Base-by-base conservation (phyloP, 2,329 filamentous ascomycete genomes). In the Ophiostoma sp. region DNA sequence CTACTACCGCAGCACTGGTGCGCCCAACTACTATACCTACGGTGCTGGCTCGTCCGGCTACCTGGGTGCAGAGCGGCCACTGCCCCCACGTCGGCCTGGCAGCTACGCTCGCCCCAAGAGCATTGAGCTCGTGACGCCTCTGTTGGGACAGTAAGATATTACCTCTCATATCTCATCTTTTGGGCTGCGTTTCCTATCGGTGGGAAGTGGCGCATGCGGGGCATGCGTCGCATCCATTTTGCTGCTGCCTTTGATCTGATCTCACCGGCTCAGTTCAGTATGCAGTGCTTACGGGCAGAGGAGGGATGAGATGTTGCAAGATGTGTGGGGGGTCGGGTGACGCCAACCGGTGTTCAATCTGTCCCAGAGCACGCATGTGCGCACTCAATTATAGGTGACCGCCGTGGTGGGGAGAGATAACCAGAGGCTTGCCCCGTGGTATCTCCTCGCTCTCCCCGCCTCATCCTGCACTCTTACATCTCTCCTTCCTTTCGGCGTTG, bases 91-190 rank as follows among this genome's bases (percentile, higher is more conserved):
- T 66, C 84, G 85, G 69, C 87, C 88, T 3, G 83, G 85, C 50
- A 82, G 83, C 52, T 88, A 88, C 80, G 69, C 87, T 76, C 84
- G 89, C 64, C 87, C 88, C 45, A 89, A 87, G 81, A 90, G 88
- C 81, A 89, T 90, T 77, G 88, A 91, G 81, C 83, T 91, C 28
- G 88, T 91, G 61, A 90, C 88, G 69, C 89, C 89, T 45, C 85
- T 89, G 80, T 79, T 87, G 76, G 83, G 86, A 70, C 84, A 86
- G 77, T 89, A 76, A 74, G 63, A 33, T 19, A 22, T 39, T 19
- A 63, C 57, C 3, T 63, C 31, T 61, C 28, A 36, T 22, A 36
- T 61, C 31, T 61, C 17, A 22, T n/a, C 19, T n/a, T 28, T 28
- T 28, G 9, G 4, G 25, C n/a, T 22, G 2, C 22, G 7, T 25